Base-by-base conservation (phyloP, 2,329 filamentous ascomycete genomes). In the Penicillium crustosum region DNA sequence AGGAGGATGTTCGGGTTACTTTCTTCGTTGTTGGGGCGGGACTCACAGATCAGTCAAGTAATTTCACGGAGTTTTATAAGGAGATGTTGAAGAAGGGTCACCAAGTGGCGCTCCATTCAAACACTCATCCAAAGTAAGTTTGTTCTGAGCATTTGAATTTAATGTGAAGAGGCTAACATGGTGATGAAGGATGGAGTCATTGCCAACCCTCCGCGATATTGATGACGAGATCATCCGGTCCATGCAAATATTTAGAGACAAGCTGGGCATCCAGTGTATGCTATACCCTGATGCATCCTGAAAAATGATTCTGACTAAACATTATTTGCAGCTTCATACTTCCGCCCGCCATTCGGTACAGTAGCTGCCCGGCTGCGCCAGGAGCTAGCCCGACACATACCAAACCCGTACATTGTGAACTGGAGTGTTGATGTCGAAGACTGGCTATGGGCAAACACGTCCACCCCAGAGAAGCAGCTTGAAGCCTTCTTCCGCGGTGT, bases 391-490 rank as follows among this genome's bases (percentile, higher is more conserved):
- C 77, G 78, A 23, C 71, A 72, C 17, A 79, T 82, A 21, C 75
- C 79, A 2, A 78, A 82, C 15, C 81, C 84, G 1, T 82, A 83
- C 62, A 82, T 89, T 43, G 81, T 89, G 51, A 85, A 85, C 70
- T 89, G 87, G 87, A 86, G 81, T 66, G 83, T 90, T 44, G 87
- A 90, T 66, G 83, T 89, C 33, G 85, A 89, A 76, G 87, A 90
- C 69, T 89, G 86, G 85, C 67, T 87, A 25, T 90, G 86, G 85
- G 86, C 85, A 1, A 75, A 81, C 68, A 82, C 79, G 0, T 67
- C 74, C 43, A 89, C 86, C 4, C 87, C 87, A 0, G 83, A 88
- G 75, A 85, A 86, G 66, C 87, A 89, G 73, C 74, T 88, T 15
- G 83, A 84, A 4, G 84, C 86, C 13, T 89, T 90, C 74, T 80